These are phyloP conservation scores for Climacium dendroides DNA, from an alignment of 225 moss, liverwort and hornwort species.

Conservation along the genomic window DNA sequence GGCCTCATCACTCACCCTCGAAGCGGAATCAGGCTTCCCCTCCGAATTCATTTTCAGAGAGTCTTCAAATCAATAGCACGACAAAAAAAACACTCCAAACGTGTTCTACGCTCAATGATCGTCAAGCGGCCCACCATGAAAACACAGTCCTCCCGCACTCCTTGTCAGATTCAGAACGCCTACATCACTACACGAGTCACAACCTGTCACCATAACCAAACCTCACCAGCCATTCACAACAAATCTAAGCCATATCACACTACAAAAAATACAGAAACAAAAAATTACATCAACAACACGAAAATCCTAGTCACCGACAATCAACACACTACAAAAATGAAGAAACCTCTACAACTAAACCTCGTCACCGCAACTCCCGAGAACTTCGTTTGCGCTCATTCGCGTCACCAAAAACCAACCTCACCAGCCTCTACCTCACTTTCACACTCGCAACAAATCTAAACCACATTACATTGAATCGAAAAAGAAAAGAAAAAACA, in stretches of 20 bases:
- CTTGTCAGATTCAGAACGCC: background rate
- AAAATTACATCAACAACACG: background rate
- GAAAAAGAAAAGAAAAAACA: background rate
- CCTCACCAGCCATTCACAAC: background rate
- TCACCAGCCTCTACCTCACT: background rate
- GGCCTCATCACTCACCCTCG: background rate
- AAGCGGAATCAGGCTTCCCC: background rate
- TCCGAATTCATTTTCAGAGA: constrained; percentile 15
- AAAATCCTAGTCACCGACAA: background rate
- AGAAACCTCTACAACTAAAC: background rate
- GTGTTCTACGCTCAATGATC: background rate
- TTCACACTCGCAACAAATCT: background rate
- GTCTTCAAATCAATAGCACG: background rate
- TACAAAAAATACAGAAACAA: background rate
- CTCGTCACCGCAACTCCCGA: background rate
- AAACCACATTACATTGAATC: background rate
- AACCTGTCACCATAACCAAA: background rate
- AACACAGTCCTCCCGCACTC: background rate
- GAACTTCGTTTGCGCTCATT: background rate
- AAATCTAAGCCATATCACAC: background rate
- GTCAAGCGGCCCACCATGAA: background rate
- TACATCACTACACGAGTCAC: background rate
- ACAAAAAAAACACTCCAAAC: background rate
- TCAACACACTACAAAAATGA: background rate
- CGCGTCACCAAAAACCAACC: background rate